Percentiles rank a stretch among this genome's conserved stretches.
Evolutionary conservation across 176 grass and related monocot species (phyloP).

Genomic region (Oryza longistaminata): DNA sequence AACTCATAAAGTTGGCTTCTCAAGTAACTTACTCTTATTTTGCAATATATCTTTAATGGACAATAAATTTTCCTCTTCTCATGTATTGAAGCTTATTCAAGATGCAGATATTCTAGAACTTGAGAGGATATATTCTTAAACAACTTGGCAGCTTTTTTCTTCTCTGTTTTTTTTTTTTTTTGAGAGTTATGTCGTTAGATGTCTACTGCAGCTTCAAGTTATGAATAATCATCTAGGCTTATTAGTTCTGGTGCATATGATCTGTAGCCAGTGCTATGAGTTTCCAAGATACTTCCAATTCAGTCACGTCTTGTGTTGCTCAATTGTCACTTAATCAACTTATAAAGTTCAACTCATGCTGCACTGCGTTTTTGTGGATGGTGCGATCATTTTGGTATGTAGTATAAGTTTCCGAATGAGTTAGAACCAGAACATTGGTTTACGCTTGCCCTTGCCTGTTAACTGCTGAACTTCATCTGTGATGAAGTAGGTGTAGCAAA

Average conservation of each 20-base stretch:
- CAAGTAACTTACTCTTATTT: neutral
- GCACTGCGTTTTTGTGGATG: neutral
- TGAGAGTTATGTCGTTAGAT: neutral
- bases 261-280: neutral
- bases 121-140: neutral
- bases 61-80: neutral
- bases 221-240: neutral
- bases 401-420: neutral
- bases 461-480: neutral
- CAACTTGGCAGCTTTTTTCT: neutral
- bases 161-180: no score
- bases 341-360: neutral
- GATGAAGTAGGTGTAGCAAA: neutral
- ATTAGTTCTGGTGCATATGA: neutral
- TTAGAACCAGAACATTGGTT: neutral
- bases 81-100: constrained; percentile 13
- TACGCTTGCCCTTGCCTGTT: neutral
- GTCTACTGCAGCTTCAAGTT: neutral
- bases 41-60: neutral
- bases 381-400: neutral
- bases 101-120: neutral
- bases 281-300: neutral
- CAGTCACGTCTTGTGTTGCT: neutral
- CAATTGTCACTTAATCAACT: neutral
- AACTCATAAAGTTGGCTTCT: neutral